Conservation (phyloP, 306 rosid species). For the Leucaena leucocephala region DNA sequence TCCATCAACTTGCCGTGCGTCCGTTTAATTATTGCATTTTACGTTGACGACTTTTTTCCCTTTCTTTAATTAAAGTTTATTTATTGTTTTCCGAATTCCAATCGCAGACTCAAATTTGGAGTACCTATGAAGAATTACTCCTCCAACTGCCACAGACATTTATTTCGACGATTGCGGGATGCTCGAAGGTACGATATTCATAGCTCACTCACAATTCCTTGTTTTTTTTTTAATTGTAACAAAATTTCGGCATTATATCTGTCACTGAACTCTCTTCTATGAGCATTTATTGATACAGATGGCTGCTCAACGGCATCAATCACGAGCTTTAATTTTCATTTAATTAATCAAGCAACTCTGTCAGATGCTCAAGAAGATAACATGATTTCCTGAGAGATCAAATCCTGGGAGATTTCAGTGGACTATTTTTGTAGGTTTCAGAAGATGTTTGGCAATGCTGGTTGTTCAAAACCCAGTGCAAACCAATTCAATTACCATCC, state of each 20-base stretch:
- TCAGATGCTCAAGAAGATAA: slow-evolving; percentile 17
- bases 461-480: slow-evolving; percentile 7
- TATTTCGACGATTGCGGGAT: slow-evolving; percentile 38
- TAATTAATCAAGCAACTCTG: slow-evolving; percentile 32
- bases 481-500: slow-evolving; percentile 22
- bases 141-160: slow-evolving; percentile 37
- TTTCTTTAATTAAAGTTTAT: slow-evolving; percentile 6
- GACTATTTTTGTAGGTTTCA: slow-evolving; percentile 18
- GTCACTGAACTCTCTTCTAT: slow-evolving; percentile 17
- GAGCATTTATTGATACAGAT: slow-evolving; percentile 71
- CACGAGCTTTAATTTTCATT: slow-evolving; percentile 53
- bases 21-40: background rate
- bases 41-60: slow-evolving; percentile 5
- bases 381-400: slow-evolving; percentile 7
- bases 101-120: background rate
- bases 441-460: slow-evolving; percentile 47
- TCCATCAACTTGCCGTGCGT: slow-evolving; percentile 14
- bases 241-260: background rate
- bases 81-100: slow-evolving; percentile 15
- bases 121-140: slow-evolving; percentile 19
- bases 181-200: slow-evolving; percentile 44
- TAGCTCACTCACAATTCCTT: background rate
- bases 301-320: slow-evolving; percentile 66
- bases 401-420: slow-evolving; percentile 3
- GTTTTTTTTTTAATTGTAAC: background rate